phyloP scores from a whole-genome alignment of 2,329 filamentous ascomycete genomes.

The Pezizomycotina sp. region DNA sequence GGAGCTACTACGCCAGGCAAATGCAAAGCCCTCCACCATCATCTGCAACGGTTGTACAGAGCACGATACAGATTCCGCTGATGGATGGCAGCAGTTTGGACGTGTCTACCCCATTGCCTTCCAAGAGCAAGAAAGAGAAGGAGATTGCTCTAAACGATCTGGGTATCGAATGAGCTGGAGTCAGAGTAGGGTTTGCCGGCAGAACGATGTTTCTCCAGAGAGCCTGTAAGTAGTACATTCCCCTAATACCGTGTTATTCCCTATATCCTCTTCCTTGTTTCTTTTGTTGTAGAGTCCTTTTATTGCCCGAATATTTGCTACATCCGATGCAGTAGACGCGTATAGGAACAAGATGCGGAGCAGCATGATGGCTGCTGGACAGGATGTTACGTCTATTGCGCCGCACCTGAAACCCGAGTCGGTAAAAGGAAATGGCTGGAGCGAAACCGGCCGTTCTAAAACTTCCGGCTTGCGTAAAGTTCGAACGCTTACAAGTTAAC shows the following conservation, averaged over 20 bases:
- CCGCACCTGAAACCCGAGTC: constrained; percentile 78
- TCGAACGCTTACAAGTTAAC: too few relatives aligned
- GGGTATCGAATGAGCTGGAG: constrained; percentile 91
- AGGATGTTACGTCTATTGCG: constrained; percentile 55
- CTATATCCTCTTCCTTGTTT: constrained; percentile 4
- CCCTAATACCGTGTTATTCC: constrained; percentile 7
- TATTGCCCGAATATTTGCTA: neutral
- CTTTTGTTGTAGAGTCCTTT: constrained; percentile 7
- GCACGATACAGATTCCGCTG: constrained; percentile 43
- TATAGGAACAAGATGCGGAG: constrained; percentile 83
- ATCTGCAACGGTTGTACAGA: constrained; percentile 40
- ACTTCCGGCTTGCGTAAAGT: too few relatives aligned
- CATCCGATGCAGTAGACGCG: constrained; percentile 54
- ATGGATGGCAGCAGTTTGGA: constrained; percentile 56
- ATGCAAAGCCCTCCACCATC: constrained; percentile 75
- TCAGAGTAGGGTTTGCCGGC: constrained; percentile 75
- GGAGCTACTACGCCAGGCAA: constrained; percentile 52
- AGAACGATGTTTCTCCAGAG: constrained; percentile 77
- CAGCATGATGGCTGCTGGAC: constrained; percentile 61
- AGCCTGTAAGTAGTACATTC: constrained; percentile 50
- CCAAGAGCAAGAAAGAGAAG: constrained; percentile 51
- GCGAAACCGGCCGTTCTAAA: constrained; percentile 36
- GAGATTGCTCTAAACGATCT: constrained; percentile 87
- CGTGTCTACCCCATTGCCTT: constrained; percentile 58
- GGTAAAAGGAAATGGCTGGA: constrained; percentile 66